Conservation (phyloP, 768 basidiomycete genomes). For the Neoboletus brunneissimus region DNA sequence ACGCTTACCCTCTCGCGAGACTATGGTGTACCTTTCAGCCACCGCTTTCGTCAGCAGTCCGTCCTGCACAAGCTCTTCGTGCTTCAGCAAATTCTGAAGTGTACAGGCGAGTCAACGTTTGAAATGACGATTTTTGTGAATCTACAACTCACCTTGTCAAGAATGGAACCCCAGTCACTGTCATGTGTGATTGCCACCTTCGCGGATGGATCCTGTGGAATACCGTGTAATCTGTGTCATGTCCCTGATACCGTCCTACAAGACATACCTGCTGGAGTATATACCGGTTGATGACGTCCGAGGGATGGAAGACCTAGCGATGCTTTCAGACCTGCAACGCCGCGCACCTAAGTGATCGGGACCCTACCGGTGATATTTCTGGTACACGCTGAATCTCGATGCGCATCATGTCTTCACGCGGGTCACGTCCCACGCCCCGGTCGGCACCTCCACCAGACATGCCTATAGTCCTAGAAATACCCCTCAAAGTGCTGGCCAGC, state of each 20-base stretch:
- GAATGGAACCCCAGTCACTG: slow-evolving; percentile 19
- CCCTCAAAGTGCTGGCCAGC: slow-evolving; percentile 16
- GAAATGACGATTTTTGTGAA: background rate
- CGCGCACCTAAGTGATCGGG: background rate
- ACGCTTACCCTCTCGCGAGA: slow-evolving; percentile 11
- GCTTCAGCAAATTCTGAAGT: slow-evolving; percentile 9
- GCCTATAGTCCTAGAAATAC: slow-evolving; percentile 16
- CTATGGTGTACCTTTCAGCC: slow-evolving; percentile 10
- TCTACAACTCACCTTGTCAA: slow-evolving; percentile 11
- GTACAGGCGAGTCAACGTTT: background rate
- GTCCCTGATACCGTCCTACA: background rate
- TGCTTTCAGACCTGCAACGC: background rate
- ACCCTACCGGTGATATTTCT: slow-evolving; percentile 18
- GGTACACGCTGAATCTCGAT: slow-evolving; percentile 17
- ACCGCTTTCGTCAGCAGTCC: slow-evolving; percentile 10
- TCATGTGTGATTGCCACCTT: slow-evolving; percentile 27
- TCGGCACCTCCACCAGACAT: slow-evolving; percentile 1
- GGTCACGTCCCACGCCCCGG: background rate
- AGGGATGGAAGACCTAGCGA: slow-evolving; percentile 24
- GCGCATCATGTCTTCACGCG: background rate
- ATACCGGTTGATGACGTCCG: slow-evolving; percentile 25
- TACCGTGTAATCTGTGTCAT: background rate
- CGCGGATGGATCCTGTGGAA: slow-evolving; percentile 19
- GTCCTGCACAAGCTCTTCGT: slow-evolving; percentile 10
- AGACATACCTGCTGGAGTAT: slow-evolving; percentile 18